Evolutionary conservation across 2,329 filamentous ascomycete genomes (phyloP).

Genomic region (Neofusicoccum sp.): DNA sequence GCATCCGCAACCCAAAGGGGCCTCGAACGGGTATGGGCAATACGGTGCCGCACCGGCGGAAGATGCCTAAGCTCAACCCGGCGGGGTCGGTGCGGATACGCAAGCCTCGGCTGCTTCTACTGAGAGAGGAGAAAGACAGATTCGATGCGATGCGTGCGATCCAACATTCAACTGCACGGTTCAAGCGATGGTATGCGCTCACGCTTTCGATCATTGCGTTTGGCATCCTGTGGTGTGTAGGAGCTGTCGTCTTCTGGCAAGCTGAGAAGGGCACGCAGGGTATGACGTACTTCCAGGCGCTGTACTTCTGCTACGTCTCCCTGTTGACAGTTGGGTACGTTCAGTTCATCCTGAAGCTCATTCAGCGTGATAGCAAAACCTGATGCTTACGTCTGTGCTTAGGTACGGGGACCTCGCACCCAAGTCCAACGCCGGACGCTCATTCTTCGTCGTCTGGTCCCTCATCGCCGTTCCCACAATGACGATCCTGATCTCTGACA

Average conservation of each 20-base stretch:
- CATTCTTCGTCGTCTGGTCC: constrained; percentile 94
- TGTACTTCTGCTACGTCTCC: constrained; percentile 86
- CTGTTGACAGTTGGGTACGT: constrained; percentile 73
- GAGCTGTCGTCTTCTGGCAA: constrained; percentile 73
- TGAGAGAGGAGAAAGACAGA: constrained; percentile 64
- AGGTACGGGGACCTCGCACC: constrained; percentile 77
- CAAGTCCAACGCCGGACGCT: constrained; percentile 73
- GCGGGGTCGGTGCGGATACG: constrained; percentile 22
- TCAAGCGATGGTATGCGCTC: constrained; percentile 75
- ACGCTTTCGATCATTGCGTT: constrained; percentile 69
- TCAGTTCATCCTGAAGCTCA: too few relatives aligned
- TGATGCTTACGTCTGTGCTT: too few relatives aligned
- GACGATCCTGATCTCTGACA: constrained; percentile 65
- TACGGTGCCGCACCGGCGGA: not conserved
- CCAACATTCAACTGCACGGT: constrained; percentile 64
- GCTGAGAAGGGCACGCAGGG: constrained; percentile 57
- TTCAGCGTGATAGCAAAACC: too few relatives aligned
- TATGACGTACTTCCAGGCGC: constrained; percentile 74
- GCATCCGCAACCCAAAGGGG: not conserved
- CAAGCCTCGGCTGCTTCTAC: constrained; percentile 53
- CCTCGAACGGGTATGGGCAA: not conserved
- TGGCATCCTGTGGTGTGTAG: constrained; percentile 76
- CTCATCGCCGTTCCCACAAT: constrained; percentile 83
- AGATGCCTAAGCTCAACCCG: not conserved
- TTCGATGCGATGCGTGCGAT: constrained; percentile 83